These are phyloP conservation scores for Nigrospora osmanthi DNA, from an alignment of 2,329 filamentous ascomycete genomes.

Conservation along the genomic window DNA sequence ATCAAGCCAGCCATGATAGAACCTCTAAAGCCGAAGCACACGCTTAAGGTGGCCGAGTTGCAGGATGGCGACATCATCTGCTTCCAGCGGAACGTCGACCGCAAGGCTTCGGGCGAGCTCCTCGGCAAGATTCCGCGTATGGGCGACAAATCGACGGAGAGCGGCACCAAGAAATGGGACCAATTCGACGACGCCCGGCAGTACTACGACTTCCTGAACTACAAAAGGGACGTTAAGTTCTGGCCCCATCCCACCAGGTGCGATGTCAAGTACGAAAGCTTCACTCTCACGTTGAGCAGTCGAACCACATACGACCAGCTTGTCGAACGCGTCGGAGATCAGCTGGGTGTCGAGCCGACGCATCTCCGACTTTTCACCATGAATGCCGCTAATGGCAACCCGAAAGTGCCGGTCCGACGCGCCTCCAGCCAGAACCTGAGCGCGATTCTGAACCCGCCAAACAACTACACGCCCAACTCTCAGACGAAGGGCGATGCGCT, in stretches of 20 bases:
- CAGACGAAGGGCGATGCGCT: constrained; percentile 69
- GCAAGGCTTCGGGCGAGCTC: constrained; percentile 31
- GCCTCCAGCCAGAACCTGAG: constrained; percentile 61
- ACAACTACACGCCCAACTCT: constrained; percentile 61
- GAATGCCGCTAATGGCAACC: constrained; percentile 66
- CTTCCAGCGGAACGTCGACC: constrained; percentile 64
- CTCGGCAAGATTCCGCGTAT: constrained; percentile 29
- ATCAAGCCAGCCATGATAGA: constrained; percentile 99
- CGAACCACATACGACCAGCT: constrained; percentile 89
- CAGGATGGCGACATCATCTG: constrained; percentile 97
- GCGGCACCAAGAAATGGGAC: constrained; percentile 34
- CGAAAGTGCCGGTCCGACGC: constrained; percentile 72
- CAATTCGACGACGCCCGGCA: constrained; percentile 65
- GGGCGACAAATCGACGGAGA: constrained; percentile 29
- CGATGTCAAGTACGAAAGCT: constrained; percentile 53
- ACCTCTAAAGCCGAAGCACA: constrained; percentile 81
- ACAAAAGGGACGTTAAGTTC: constrained; percentile 75
- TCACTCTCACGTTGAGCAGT: constrained; percentile 72
- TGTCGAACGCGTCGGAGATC: constrained; percentile 72
- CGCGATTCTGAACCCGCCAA: constrained; percentile 70
- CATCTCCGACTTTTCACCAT: constrained; percentile 90
- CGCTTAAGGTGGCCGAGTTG: constrained; percentile 83
- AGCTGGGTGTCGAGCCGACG: constrained; percentile 69
- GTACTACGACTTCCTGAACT: constrained; percentile 90
- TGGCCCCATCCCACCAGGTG: constrained; percentile 54